Base-by-base conservation (phyloP, 176 grass and related monocot genomes). In the Oropetium thomaeum region DNA sequence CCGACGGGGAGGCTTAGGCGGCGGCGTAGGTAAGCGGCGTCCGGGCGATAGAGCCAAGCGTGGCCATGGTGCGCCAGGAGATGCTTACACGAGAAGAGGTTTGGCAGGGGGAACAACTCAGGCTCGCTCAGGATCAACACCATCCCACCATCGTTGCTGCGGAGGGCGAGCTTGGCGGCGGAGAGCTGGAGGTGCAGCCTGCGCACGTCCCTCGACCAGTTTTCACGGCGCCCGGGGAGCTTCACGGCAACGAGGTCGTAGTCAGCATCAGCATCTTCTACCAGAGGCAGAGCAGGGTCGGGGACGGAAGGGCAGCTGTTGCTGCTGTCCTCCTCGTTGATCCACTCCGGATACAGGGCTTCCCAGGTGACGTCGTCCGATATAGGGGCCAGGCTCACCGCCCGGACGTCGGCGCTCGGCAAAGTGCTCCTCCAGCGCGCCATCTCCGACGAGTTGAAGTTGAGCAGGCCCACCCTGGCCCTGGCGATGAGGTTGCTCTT, bases 141-240 rank as follows among this genome's bases (percentile, higher is more conserved):
- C 85, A 57, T 70, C 58, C 8, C 81, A 42, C 8, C 81, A 42
- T 40, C 1, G 41, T 53, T 20, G 48, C 33, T 5, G 52, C 67
- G 9, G 10, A 69, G 39, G 17, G 85, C 82, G 37, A 93, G 81
- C 73, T 88, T 95, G 52, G 92, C 92, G 43, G 85, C 85, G 20
- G 89, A 54, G 31, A 91, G 79, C 66, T 96, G 86, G 34, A 96
- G 81, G 65, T 96, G 88, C 71, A 96, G 71, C 77, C 92, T 80
- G n/a, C 83, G 86, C 32, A 91, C 92, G 67, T 96, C 92, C 78
- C 86, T 89, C 3, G 79, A 82, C 88, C 91, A 82, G 37, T 62
- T 20, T 23, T 22, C 30, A 22, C 22, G 78, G 28, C 13, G 38
- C 61, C 83, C 91, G 12, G 88, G 92, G 14, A 96, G 72, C 80